Evolutionary conservation across 345 rosid genomes (phyloP).

Genomic region (Excoecaria agallocha): DNA sequence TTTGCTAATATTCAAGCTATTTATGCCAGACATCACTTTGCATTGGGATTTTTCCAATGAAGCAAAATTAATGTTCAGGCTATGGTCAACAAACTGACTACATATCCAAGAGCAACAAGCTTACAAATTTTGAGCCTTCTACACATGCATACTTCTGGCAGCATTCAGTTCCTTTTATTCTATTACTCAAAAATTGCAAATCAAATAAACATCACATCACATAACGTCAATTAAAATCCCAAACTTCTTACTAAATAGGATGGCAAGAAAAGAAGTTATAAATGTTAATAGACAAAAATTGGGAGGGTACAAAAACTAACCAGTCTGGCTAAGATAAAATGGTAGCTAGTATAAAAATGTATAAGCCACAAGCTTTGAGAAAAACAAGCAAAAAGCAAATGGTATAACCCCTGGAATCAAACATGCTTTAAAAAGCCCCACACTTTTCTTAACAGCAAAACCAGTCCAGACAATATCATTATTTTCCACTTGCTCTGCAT

Average conservation of each 20-base stretch:
- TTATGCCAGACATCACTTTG: background rate
- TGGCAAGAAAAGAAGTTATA: background rate
- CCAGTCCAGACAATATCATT: slow-evolving; percentile 13
- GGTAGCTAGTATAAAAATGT: slow-evolving; percentile 94
- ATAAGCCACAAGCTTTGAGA: slow-evolving; percentile 87
- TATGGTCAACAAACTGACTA: background rate
- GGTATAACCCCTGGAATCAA: slow-evolving; percentile 90
- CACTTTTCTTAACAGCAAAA: slow-evolving; percentile 58
- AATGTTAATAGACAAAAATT: slow-evolving; percentile 1
- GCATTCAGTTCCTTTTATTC: background rate
- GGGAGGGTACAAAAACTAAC: slow-evolving; percentile 32
- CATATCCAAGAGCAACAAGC: background rate
- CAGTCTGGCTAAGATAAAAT: slow-evolving; percentile 83
- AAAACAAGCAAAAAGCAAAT: slow-evolving; percentile 82
- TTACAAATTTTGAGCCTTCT: background rate
- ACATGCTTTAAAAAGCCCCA: slow-evolving; percentile 84
- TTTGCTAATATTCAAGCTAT: background rate
- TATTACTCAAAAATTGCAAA: background rate
- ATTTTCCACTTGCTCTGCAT: slow-evolving; percentile 12
- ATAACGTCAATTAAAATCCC: slow-evolving; percentile 1
- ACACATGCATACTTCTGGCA: background rate
- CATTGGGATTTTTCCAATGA: background rate
- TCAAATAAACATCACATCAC: background rate
- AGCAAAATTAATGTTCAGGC: background rate
- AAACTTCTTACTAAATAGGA: background rate